These are phyloP conservation scores for Eucalyptus rudis DNA, from an alignment of 345 rosid species.

Conservation along the genomic window DNA sequence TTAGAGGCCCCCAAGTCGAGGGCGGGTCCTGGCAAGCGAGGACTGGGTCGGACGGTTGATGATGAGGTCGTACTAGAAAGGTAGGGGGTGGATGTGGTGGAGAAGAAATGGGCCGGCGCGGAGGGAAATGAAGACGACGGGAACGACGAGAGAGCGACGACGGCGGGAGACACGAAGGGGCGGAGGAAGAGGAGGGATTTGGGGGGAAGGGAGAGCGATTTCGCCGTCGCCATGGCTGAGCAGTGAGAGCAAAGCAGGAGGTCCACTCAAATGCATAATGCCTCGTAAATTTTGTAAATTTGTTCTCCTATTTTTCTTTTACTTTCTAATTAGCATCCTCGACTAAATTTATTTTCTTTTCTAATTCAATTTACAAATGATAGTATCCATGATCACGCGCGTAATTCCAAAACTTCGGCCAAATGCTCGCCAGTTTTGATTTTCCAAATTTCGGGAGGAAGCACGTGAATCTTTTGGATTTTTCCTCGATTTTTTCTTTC, in stretches of 20 bases:
- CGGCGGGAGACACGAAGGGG: slow-evolving; percentile 20
- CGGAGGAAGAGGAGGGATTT: slow-evolving; percentile 11
- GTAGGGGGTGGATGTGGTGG: slow-evolving; percentile 54
- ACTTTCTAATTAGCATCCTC: background rate
- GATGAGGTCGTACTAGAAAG: slow-evolving; percentile 74
- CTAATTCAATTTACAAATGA: background rate
- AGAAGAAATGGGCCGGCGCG: slow-evolving; percentile 3
- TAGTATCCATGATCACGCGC: too few relatives aligned
- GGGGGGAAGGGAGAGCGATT: slow-evolving; percentile 4
- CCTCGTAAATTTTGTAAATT: background rate
- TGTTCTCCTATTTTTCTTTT: background rate
- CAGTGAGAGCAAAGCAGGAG: background rate
- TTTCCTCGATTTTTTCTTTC: background rate
- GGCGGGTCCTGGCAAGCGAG: slow-evolving; percentile 21
- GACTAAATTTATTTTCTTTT: background rate
- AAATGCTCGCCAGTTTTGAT: background rate
- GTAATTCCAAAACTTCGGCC: background rate
- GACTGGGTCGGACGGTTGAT: slow-evolving; percentile 52
- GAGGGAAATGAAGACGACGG: background rate
- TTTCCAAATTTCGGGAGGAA: background rate
- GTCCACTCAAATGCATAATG: background rate
- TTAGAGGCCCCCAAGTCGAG: slow-evolving; percentile 2
- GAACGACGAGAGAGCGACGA: slow-evolving; percentile 4
- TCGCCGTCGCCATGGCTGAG: background rate
- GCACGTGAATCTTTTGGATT: background rate